These are phyloP conservation scores for Pestalotiopsis sp. DNA, from an alignment of 2,329 filamentous ascomycete genomes.

Conservation along the genomic window DNA sequence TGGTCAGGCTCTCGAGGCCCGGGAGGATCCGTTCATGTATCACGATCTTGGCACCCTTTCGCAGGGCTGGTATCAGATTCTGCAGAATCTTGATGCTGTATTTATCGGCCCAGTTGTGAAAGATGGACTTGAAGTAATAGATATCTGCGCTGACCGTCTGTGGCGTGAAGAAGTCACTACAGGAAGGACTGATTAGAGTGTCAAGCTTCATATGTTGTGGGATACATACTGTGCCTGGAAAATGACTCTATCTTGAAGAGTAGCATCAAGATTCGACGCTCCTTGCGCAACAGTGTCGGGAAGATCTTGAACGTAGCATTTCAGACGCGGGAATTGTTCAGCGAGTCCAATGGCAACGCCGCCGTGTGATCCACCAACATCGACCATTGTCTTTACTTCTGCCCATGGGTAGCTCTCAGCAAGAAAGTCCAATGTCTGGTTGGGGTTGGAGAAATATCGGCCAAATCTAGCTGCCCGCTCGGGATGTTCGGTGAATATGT, in stretches of 20 bases:
- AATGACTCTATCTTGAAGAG: conserved; percentile 11
- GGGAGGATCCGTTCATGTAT: conserved; percentile 23
- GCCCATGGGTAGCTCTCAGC: conserved; percentile 27
- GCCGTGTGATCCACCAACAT: conserved; percentile 63
- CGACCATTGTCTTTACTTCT: conserved; percentile 44
- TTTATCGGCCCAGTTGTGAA: conserved; percentile 53
- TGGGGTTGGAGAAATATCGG: conserved; percentile 20
- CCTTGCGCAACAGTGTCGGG: conserved; percentile 17
- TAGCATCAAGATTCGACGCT: conserved; percentile 16
- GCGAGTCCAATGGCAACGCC: conserved; percentile 59
- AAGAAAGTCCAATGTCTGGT: conserved; percentile 18
- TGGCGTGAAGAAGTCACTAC: conserved; percentile 29
- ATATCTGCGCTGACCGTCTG: conserved; percentile 35
- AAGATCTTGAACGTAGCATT: conserved; percentile 33
- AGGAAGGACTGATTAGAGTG: not conserved
- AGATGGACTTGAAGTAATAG: conserved; percentile 50
- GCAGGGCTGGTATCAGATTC: not conserved
- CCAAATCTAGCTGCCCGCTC: conserved; percentile 20
- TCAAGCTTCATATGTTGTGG: conserved; percentile 18
- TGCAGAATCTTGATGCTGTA: conserved; percentile 36
- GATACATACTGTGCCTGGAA: conserved; percentile 4
- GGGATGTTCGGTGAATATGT: conserved; percentile 25
- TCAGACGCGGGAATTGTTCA: conserved; percentile 40
- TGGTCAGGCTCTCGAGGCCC: conserved; percentile 17
- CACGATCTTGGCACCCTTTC: conserved; percentile 9